These are phyloP conservation scores for Trametes sp. DNA, from an alignment of 1,284 basidiomycete species.

Conservation along the genomic window DNA sequence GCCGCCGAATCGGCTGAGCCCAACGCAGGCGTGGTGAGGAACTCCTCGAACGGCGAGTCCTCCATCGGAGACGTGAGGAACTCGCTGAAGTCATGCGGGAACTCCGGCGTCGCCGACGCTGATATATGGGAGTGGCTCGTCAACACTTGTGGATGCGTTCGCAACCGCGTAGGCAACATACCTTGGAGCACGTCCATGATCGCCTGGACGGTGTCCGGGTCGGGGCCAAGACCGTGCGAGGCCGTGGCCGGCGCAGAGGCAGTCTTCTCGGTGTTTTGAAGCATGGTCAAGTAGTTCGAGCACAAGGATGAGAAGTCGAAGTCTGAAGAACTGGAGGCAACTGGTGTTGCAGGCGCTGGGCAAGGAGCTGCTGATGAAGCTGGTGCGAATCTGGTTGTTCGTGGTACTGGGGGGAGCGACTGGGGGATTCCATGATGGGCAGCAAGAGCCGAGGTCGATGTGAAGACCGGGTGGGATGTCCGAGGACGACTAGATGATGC, in stretches of 20 bases:
- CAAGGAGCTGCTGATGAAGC: conserved; percentile 35
- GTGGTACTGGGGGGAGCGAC: conserved; percentile 69
- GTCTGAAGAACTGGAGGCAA: conserved; percentile 32
- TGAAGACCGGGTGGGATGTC: conserved; percentile 56
- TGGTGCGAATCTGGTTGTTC: conserved; percentile 55
- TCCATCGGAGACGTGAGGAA: conserved; percentile 57
- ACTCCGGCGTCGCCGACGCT: conserved; percentile 50
- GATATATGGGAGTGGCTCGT: background rate
- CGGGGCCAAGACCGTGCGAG: conserved; percentile 25
- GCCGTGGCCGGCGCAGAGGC: conserved; percentile 28
- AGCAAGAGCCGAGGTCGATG: conserved; percentile 62
- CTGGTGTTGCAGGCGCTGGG: conserved; percentile 27
- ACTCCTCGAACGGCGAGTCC: conserved; percentile 62
- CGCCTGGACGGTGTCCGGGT: conserved; percentile 46
- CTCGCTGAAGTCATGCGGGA: conserved; percentile 43
- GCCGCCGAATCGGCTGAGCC: conserved; percentile 44
- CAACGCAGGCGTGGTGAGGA: conserved; percentile 62
- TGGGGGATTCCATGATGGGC: conserved; percentile 79
- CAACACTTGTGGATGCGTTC: background rate
- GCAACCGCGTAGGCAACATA: conserved; percentile 22
- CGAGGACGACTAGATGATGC: conserved; percentile 47
- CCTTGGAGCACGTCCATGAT: conserved; percentile 54
- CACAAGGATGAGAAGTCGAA: conserved; percentile 48
- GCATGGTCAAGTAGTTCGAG: conserved; percentile 58
- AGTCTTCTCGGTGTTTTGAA: conserved; percentile 46